These are phyloP conservation scores for Penicillium cosmopolitanum DNA, from an alignment of 495 filamentous ascomycete species.

Conservation along the genomic window DNA sequence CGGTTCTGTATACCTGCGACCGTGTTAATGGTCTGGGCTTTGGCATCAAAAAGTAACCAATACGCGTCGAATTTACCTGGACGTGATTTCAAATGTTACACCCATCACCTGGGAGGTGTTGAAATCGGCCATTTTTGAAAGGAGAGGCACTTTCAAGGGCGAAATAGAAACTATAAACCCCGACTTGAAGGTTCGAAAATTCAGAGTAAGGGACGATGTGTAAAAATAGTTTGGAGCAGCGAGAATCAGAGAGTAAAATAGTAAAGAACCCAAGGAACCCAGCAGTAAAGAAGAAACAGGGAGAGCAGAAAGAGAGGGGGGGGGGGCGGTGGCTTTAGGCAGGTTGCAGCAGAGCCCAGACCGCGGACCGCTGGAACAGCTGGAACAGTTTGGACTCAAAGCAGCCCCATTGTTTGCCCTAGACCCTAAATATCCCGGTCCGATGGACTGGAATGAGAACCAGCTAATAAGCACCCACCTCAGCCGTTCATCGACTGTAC, in stretches of 20 bases:
- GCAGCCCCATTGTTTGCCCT: neutral
- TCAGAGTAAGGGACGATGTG: neutral
- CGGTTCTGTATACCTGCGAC: slow-evolving; percentile 11
- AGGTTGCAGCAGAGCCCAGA: neutral
- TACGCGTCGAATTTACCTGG: neutral
- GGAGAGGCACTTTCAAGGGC: neutral
- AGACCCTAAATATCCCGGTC: neutral
- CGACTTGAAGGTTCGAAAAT: neutral
- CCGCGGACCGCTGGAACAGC: neutral
- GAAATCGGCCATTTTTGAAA: slow-evolving; percentile 11
- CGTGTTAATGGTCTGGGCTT: neutral
- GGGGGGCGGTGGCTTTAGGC: neutral
- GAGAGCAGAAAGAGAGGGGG: neutral
- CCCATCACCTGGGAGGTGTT: slow-evolving; percentile 7
- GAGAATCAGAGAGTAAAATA: neutral
- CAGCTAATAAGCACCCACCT: neutral
- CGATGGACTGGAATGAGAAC: neutral
- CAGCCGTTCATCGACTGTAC: neutral
- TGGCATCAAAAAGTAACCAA: slow-evolving; percentile 1
- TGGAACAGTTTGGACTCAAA: neutral
- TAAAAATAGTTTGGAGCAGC: neutral
- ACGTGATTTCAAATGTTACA: slow-evolving; percentile 11
- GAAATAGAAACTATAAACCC: neutral
- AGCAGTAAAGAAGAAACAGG: neutral
- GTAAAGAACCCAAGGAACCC: neutral